Base-by-base conservation (phyloP, 345 rosid genomes). In the Eucalyptus curtisii region DNA sequence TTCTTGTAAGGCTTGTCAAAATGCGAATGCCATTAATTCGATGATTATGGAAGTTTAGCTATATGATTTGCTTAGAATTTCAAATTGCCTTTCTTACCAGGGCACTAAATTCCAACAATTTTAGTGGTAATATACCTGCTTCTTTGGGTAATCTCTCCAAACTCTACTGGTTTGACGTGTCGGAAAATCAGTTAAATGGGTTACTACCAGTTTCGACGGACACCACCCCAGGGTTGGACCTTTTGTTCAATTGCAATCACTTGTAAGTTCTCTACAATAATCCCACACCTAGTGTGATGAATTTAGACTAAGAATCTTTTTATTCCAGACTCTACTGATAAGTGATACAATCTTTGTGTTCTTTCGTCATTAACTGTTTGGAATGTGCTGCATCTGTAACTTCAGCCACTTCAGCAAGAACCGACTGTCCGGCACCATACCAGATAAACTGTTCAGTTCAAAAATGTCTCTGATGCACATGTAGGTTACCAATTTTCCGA, bases 1-100 rank as follows among this genome's bases (percentile, higher is more conserved):
- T 98, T 98, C 95, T 87, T 98, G 99, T 98, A 95, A 94, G 97
- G 42, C 86, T 86, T 53, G 52, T n/a, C 27, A 19, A 64, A 81
- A 80, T 44, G 79, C 30, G 4, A 40, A 76, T 40, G 84, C 84
- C 47, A 40, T 15, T 40, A 76, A 3, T 40, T 76, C 47, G 0
- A 11, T 40, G 84, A 20, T 76, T 76, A 76, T 40, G 82, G 47
- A 76, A 76, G 82, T 76, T 76, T 40, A 20, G 47, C 47, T 40
- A 40, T 76, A 24, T 33, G 66, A 2, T 52, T 82, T 24, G 15
- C 31, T 64, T 13, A 88, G 64, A 24, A 10, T 15, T 55, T 33
- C 40, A 17, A 44, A 20, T 53, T 40, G 52, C 24, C 61, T 0
- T 37, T 86, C 42, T 86, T 88, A 87, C 90, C 92, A 94, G 95